These are phyloP conservation scores for Botrytis elliptica DNA, from an alignment of 2,329 filamentous ascomycete species.

Conservation along the genomic window DNA sequence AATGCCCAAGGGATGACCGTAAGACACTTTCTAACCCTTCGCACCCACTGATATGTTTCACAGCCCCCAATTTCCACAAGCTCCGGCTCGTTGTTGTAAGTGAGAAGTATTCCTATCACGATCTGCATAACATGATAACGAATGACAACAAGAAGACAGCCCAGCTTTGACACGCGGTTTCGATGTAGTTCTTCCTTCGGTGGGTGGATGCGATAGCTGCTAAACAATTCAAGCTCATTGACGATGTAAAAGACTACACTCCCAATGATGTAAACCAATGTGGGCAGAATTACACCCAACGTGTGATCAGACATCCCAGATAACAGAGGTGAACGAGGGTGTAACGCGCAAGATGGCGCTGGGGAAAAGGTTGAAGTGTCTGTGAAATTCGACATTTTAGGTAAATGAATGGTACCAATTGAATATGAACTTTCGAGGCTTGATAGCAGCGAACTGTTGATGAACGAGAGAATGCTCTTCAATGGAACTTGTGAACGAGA, in stretches of 20 bases:
- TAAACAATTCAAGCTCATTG: slow-evolving; percentile 3
- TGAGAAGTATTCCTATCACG: slow-evolving; percentile 7
- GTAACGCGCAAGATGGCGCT: not conserved
- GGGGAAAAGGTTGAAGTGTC: not conserved
- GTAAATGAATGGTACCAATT: not conserved
- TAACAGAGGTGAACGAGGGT: not conserved
- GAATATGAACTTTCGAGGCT: not conserved
- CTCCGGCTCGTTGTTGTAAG: slow-evolving; percentile 5
- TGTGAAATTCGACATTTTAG: slow-evolving; percentile 2
- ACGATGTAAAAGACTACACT: slow-evolving; percentile 10
- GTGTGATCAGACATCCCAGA: slow-evolving; percentile 9
- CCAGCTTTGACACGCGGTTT: slow-evolving; percentile 15
- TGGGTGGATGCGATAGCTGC: slow-evolving; percentile 15
- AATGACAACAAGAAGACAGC: slow-evolving; percentile 13
- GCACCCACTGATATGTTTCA: slow-evolving; percentile 5
- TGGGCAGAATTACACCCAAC: slow-evolving; percentile 9
- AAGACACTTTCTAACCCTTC: not conserved
- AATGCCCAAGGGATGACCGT: not conserved
- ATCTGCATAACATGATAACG: slow-evolving; percentile 19
- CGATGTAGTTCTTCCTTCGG: slow-evolving; percentile 10
- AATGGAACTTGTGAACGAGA: not conserved
- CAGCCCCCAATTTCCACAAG: not conserved
- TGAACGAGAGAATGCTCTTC: not conserved
- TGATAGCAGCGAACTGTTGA: not conserved
- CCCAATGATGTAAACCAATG: slow-evolving; percentile 9